Conservation (phyloP, 768 basidiomycete species). For the Brasilioporus rufonigricans region DNA sequence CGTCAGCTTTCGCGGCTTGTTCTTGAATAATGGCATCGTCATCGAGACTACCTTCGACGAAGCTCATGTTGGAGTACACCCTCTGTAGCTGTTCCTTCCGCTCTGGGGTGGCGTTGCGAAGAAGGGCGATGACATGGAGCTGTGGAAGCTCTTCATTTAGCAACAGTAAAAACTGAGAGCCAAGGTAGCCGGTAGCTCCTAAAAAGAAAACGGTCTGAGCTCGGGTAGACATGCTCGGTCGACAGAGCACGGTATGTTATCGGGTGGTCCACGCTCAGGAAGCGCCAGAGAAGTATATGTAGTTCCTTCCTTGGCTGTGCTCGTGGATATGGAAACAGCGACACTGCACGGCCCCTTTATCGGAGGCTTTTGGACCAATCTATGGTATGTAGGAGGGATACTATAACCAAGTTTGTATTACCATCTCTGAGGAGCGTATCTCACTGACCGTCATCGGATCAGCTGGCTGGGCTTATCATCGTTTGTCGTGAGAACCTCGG, state of each 20-base stretch:
- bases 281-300: too few relatives aligned
- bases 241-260: not conserved
- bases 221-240: slow-evolving; percentile 9
- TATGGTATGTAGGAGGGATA: too few relatives aligned
- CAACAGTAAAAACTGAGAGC: slow-evolving; percentile 38
- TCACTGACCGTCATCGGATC: too few relatives aligned
- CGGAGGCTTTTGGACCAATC: too few relatives aligned
- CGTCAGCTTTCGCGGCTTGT: slow-evolving; percentile 35
- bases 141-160: slow-evolving; percentile 34
- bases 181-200: slow-evolving; percentile 46
- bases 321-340: too few relatives aligned
- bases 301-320: too few relatives aligned
- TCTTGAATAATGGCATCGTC: slow-evolving; percentile 36
- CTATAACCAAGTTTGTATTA: too few relatives aligned
- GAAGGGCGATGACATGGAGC: slow-evolving; percentile 35
- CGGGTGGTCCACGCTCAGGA: too few relatives aligned
- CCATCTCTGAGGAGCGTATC: too few relatives aligned
- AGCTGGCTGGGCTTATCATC: too few relatives aligned
- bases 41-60: slow-evolving; percentile 40
- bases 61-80: slow-evolving; percentile 33
- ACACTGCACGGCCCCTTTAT: too few relatives aligned
- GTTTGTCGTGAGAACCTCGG: too few relatives aligned
- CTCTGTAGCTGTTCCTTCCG: slow-evolving; percentile 31
- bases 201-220: slow-evolving; percentile 36
- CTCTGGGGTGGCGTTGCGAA: slow-evolving; percentile 33